These are phyloP conservation scores for Pisolithus orientalis DNA, from an alignment of 768 basidiomycete genomes.

Conservation along the genomic window DNA sequence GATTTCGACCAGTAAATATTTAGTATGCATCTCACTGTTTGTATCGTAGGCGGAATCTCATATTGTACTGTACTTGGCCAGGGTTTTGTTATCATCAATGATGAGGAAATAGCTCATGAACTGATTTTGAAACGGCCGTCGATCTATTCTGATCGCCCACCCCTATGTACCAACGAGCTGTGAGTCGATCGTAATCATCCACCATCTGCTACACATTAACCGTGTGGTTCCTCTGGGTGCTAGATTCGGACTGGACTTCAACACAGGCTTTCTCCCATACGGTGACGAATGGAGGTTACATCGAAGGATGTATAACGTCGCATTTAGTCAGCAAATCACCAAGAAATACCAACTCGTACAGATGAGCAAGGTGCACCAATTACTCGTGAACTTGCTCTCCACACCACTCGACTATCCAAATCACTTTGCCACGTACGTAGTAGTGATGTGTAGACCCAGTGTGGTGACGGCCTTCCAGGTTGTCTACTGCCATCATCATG, in stretches of 20 bases:
- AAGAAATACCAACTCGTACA: conserved; percentile 1
- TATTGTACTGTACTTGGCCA: conserved; percentile 43
- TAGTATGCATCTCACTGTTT: neutral
- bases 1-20: neutral
- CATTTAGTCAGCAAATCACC: conserved; percentile 1
- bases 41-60: conserved; percentile 35
- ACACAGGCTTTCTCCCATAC: conserved; percentile 8
- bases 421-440: conserved; percentile 2
- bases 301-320: conserved; percentile 10
- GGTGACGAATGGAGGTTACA: conserved; percentile 14
- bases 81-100: conserved; percentile 41
- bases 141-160: conserved; percentile 48
- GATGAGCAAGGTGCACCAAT: neutral
- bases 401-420: neutral
- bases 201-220: neutral
- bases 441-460: neutral
- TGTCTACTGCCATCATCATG: conserved; percentile 5
- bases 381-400: conserved; percentile 1
- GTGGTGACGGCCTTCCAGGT: neutral
- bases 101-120: conserved; percentile 34
- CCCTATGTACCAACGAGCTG: conserved; percentile 11
- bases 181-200: conserved; percentile 1
- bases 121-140: conserved; percentile 42
- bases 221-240: neutral
- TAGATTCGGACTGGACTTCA: conserved; percentile 11